Conservation (phyloP, 495 filamentous ascomycete species). For the Talaromyces thailandensis region DNA sequence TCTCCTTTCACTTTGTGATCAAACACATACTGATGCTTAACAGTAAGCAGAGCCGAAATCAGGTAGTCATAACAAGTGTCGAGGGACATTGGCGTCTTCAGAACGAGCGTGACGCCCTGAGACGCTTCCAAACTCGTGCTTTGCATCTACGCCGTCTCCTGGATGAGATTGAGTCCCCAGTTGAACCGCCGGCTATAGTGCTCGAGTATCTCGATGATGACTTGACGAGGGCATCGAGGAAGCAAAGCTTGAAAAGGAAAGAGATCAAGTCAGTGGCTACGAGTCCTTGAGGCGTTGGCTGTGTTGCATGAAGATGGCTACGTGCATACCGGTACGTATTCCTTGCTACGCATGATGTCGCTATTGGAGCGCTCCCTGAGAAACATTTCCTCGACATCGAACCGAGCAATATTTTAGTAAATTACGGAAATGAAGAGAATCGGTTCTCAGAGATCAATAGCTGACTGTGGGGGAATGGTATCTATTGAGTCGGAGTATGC, state of each 20-base stretch:
- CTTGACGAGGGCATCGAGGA: slow-evolving; percentile 22
- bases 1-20: neutral
- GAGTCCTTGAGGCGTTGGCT: neutral
- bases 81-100: neutral
- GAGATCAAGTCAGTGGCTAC: neutral
- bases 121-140: neutral
- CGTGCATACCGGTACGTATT: neutral
- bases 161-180: slow-evolving; percentile 3
- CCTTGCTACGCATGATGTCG: neutral
- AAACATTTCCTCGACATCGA: neutral
- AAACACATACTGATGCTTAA: neutral
- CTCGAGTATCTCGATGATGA: slow-evolving; percentile 29
- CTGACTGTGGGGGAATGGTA: neutral
- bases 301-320: neutral
- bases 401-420: neutral
- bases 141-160: neutral
- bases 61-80: neutral
- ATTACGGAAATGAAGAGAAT: neutral
- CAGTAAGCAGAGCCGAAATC: neutral
- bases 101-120: neutral
- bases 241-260: slow-evolving; percentile 16
- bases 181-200: slow-evolving; percentile 27
- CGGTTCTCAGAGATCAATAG: neutral
- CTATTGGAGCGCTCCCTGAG: neutral
- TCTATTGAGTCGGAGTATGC: neutral